Percentiles rank a stretch among this genome's conserved stretches.
These are phyloP conservation scores for Abelmoschus esculentus DNA, from an alignment of 345 rosid species.

Conservation along the genomic window DNA sequence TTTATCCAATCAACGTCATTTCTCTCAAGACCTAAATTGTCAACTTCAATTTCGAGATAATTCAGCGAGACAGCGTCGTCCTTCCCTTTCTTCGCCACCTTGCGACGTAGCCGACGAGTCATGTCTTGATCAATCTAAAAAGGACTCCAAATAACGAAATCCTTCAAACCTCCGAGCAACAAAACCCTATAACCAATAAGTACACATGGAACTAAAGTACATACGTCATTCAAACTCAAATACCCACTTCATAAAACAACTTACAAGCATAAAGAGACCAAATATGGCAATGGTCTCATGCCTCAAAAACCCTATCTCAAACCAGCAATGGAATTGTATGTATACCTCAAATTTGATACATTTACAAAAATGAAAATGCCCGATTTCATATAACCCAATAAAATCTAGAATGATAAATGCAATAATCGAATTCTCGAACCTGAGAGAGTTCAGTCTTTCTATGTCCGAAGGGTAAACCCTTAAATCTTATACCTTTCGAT, in stretches of 20 bases:
- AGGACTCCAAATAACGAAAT: constrained; percentile 5
- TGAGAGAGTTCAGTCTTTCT: constrained; percentile 12
- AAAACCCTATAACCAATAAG: constrained; percentile 10
- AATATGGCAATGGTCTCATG: constrained; percentile 8
- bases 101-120: constrained; percentile 80
- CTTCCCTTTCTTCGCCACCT: constrained; percentile 56
- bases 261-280: constrained; percentile 7
- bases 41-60: constrained; percentile 50
- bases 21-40: constrained; percentile 27
- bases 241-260: constrained; percentile 13
- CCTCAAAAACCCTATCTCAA: constrained; percentile 28
- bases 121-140: constrained; percentile 30
- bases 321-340: constrained; percentile 20
- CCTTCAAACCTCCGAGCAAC: constrained; percentile 16
- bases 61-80: constrained; percentile 39
- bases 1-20: constrained; percentile 53
- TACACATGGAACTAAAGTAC: constrained; percentile 11
- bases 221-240: constrained; percentile 9
- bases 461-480: constrained; percentile 22
- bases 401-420: constrained; percentile 14
- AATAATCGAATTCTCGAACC: constrained; percentile 17
- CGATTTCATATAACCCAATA: constrained; percentile 14
- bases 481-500: constrained; percentile 19
- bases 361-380: constrained; percentile 13
- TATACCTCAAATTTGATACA: constrained; percentile 7